phyloP scores from a whole-genome alignment of 208 protist species.

The Leptomonas pyrrhocoris region DNA sequence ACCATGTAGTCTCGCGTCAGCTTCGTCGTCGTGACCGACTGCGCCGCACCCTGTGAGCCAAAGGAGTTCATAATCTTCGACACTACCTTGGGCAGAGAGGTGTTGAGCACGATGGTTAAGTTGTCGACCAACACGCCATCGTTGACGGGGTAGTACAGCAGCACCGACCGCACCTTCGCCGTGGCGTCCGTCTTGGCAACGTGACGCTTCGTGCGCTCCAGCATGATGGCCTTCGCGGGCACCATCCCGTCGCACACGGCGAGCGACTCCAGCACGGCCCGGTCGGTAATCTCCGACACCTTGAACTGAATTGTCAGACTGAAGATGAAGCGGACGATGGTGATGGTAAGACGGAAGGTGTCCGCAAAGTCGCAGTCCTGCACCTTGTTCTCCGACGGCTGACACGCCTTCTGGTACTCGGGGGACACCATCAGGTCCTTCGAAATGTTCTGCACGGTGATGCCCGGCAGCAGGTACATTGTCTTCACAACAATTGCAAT shows the following conservation, averaged over 20 bases:
- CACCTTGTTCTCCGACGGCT: conserved; percentile 74
- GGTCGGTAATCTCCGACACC: conserved; percentile 82
- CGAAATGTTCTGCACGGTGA: conserved; percentile 56
- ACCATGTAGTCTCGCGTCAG: conserved; percentile 81
- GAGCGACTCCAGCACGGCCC: conserved; percentile 47
- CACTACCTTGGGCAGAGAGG: conserved; percentile 73
- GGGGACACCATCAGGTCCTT: conserved; percentile 66
- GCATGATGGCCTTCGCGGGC: conserved; percentile 74
- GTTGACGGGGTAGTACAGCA: conserved; percentile 89
- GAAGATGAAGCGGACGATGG: conserved; percentile 83
- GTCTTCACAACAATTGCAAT: conserved; percentile 84
- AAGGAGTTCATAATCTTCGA: conserved; percentile 85
- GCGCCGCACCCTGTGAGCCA: conserved; percentile 71
- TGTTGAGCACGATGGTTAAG: conserved; percentile 87
- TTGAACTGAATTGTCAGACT: conserved; percentile 89
- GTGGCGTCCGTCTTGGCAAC: conserved; percentile 80
- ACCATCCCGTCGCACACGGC: conserved; percentile 72
- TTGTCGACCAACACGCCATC: conserved; percentile 84
- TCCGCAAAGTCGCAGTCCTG: conserved; percentile 53
- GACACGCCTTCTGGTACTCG: conserved; percentile 85
- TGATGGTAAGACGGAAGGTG: conserved; percentile 81
- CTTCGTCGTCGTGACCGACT: conserved; percentile 76
- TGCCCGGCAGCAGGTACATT: conserved; percentile 88
- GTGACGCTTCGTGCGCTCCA: conserved; percentile 90
- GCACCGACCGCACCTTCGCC: conserved; percentile 85